These are phyloP conservation scores for Nemania sp. DNA, from an alignment of 2,329 filamentous ascomycete genomes.

Conservation along the genomic window DNA sequence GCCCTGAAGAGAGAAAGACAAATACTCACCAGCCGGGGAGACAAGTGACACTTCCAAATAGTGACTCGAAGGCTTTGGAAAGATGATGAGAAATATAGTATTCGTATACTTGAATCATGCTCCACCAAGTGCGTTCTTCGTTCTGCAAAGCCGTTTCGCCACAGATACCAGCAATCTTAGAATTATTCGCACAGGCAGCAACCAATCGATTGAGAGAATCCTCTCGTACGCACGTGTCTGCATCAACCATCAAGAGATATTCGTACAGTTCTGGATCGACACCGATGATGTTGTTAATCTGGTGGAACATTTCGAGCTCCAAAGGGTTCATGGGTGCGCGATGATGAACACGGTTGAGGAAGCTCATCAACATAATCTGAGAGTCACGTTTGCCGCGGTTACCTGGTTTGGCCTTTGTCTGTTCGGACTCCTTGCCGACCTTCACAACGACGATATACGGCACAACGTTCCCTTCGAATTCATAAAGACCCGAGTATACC, in stretches of 20 bases:
- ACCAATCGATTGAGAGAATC: constrained; percentile 93
- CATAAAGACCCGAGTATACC: constrained; percentile 96
- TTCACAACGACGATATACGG: constrained; percentile 96
- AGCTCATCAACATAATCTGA: constrained; percentile 93
- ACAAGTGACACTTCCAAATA: constrained; percentile 98
- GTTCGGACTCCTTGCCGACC: constrained; percentile 95
- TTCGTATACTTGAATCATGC: constrained; percentile 99
- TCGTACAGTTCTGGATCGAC: constrained; percentile 97
- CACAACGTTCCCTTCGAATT: constrained; percentile 96
- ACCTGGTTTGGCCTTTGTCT: constrained; percentile 86
- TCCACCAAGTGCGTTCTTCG: constrained; percentile 95
- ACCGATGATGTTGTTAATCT: constrained; percentile 98
- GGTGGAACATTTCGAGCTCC: constrained; percentile 97
- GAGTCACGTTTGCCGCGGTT: constrained; percentile 99
- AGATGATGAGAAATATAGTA: constrained; percentile 99
- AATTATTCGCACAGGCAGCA: constrained; percentile 87
- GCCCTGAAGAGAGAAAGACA: not conserved
- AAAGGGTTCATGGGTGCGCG: constrained; percentile 92
- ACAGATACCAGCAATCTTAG: constrained; percentile 96
- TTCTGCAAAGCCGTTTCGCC: constrained; percentile 96
- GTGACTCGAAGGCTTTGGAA: constrained; percentile 94
- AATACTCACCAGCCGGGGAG: constrained; percentile 91
- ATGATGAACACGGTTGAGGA: constrained; percentile 97
- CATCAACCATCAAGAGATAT: constrained; percentile 96
- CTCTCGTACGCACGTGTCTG: constrained; percentile 90